Conservation (phyloP, 176 grass and related monocot genomes). For the Carex littledalei region DNA sequence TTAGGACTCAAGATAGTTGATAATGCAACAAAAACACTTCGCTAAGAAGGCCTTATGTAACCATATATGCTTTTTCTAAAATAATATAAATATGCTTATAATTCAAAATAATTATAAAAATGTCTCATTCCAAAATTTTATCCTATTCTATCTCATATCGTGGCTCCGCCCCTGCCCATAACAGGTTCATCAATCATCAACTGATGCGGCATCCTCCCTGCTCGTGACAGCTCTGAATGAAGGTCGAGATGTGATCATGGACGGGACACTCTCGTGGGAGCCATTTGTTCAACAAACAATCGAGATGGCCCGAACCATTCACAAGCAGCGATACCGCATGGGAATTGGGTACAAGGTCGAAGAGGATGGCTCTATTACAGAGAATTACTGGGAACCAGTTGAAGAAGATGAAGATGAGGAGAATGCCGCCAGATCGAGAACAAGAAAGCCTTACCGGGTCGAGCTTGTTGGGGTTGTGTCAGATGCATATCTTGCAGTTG, state of each 20-base stretch:
- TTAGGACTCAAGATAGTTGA: background rate
- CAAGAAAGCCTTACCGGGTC: conserved; percentile 71
- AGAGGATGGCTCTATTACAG: conserved; percentile 48
- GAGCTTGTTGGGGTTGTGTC: conserved; percentile 83
- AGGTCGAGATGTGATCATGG: conserved; percentile 95
- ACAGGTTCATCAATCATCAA: conserved; percentile 92
- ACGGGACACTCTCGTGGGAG: conserved; percentile 91
- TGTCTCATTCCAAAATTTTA: too few species aligned
- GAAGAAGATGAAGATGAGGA: background rate
- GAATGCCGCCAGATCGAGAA: background rate
- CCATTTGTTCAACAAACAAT: conserved; percentile 88
- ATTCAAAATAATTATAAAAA: too few species aligned
- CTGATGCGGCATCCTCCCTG: conserved; percentile 83
- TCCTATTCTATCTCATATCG: too few species aligned
- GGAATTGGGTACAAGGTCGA: conserved; percentile 74
- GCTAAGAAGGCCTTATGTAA: background rate
- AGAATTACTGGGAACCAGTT: conserved; percentile 86
- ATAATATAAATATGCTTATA: too few species aligned
- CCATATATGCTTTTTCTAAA: too few species aligned
- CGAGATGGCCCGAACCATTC: conserved; percentile 67
- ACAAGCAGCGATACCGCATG: conserved; percentile 85
- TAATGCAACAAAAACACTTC: background rate
- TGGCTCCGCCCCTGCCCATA: too few species aligned
- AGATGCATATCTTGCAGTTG: conserved; percentile 84
- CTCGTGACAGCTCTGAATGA: conserved; percentile 97